Evolutionary conservation across 176 grass and related monocot species (phyloP), one percentile per base, ranked within the genome.

Genomic region (Metroxylon sagu): DNA sequence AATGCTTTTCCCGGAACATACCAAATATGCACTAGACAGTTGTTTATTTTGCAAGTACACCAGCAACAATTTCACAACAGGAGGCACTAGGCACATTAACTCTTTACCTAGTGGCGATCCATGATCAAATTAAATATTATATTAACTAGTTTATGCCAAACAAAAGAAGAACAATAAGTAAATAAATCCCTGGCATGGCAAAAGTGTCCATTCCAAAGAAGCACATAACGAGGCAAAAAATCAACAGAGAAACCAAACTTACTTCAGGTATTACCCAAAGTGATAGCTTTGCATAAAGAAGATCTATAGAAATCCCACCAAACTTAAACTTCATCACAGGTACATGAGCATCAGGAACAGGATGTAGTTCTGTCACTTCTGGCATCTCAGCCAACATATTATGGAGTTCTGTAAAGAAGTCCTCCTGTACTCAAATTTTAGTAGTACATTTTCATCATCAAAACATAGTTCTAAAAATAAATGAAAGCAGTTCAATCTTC

Each of bases 271-370:
- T 80, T 28, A 87, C 90, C 19, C 75, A 79, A 67, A 86, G 70
- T 26, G 90, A 53, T 29, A 95, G 83, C 48, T 89, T 95, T 27
- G 83, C 85, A 79, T 89, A 89, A 25, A 95, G 54, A 81, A 95
- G 83, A 63, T 95, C 90, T 54, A 95, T 95, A 26, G 86, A 89
- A 60, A 95, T 74, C 49, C 90, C 83, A 56, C 49, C 76, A 69
- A 89, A 71, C 66, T 95, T 95, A 57, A 95, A 95, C 18, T 25
- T 65, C 77, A 95, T 65, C 59, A 90, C 66, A 51, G 90, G 90
- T 26, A 95, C 86, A 74, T 90, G 79, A 78, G 90, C 90, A 89
- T 95, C 90, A 66, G 86, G 86, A 26, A 95, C 90, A 53, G 90
- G 90, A 73, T 95, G 86, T 49, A 90, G 66, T 68, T 95, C 86